Evolutionary conservation across 257 asterid genomes (phyloP), one percentile per base, ranked within the genome.

Genomic region (Scutellaria baicalensis): DNA sequence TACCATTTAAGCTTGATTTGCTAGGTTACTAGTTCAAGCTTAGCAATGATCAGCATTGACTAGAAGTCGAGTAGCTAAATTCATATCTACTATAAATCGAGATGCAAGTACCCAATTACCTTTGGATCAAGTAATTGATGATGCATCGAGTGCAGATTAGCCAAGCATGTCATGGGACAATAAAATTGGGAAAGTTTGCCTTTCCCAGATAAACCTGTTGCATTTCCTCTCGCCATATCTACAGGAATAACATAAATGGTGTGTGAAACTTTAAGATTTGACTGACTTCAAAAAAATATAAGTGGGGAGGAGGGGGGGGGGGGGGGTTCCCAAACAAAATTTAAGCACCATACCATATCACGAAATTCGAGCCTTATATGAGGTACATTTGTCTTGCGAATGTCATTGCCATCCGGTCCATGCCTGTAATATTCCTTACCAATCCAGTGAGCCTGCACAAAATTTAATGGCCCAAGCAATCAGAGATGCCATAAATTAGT

Each of bases 191-290:
- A 65, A 88, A 88, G 68, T 62, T 58, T 5, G 93, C 86, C 73
- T 86, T 86, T 76, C 99, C 97, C 39, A 81, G 78, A 78, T 84
- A 93, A 48, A 93, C 97, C 64, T 73, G 96, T 38, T 85, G 92
- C 96, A 93, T 87, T 81, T 93, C 97, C 81, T 93, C 99, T 77
- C 82, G 83, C 97, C 99, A 91, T 40, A 91, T 91, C 99, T 93
- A 69, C 81, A 71, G 39, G 47, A 72, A 21, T 31, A 60, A 56
- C 52, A 55, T 0, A 60, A 39, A 33, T 39, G 48, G 9, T 16
- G 48, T 21, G 48, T 47, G 18, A 75, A 35, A 56, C 11, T 66
- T 55, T 52, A 9, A 50, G 43, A 42, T 27, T 60, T 20, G 51
- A 56, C 11, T 63, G 23, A 18, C 71, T 56, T 11, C 12, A 58